Evolutionary conservation across 495 filamentous ascomycete genomes (phyloP).

Genomic region (Saxispiralis lemnorum): DNA sequence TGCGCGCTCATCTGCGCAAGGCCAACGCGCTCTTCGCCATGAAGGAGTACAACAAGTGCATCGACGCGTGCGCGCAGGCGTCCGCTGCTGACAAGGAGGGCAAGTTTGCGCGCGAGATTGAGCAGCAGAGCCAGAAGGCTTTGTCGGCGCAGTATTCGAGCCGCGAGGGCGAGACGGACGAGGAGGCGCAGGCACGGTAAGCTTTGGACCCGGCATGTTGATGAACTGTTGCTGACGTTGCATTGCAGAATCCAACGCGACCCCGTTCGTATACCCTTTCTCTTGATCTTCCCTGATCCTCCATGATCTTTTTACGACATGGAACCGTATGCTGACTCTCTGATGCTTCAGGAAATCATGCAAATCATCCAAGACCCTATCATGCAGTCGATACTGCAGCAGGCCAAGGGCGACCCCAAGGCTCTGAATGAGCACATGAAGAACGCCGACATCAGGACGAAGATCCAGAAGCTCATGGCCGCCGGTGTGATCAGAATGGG

Average conservation of each 20-base stretch:
- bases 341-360: conserved; percentile 78
- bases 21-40: conserved; percentile 86
- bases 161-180: conserved; percentile 85
- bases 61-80: conserved; percentile 77
- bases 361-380: conserved; percentile 82
- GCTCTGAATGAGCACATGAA: conserved; percentile 93
- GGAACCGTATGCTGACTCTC: background rate
- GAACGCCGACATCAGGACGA: conserved; percentile 62
- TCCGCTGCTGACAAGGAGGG: conserved; percentile 54
- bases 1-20: conserved; percentile 88
- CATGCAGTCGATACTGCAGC: conserved; percentile 93
- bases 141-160: conserved; percentile 73
- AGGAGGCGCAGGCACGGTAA: conserved; percentile 89
- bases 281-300: too few species aligned
- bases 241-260: background rate
- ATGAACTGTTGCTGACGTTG: background rate
- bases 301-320: too few species aligned
- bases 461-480: conserved; percentile 82
- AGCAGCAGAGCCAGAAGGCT: conserved; percentile 89
- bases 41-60: conserved; percentile 87
- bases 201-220: conserved; percentile 3
- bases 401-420: conserved; percentile 82
- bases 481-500: conserved; percentile 83
- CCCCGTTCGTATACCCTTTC: background rate
- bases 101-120: conserved; percentile 73